Base-by-base conservation (phyloP, 306 rosid genomes). In the Acacia crassicarpa region DNA sequence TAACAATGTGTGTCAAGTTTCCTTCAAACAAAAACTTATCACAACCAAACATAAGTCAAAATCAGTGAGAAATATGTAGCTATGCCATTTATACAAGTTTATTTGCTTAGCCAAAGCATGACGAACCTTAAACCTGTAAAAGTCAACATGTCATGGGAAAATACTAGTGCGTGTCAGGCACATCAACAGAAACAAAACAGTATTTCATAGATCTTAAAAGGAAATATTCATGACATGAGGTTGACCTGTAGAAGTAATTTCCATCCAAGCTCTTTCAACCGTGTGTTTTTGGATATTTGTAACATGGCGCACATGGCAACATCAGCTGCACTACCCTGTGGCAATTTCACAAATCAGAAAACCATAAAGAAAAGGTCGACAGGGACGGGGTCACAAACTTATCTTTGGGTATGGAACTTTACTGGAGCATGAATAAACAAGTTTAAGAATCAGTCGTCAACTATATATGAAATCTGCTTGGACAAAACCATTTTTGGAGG, bases 251-350 rank as follows among this genome's bases (percentile, higher is more conserved):
- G 87, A 80, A 94, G 98, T 78, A 94, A 90, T 86, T 82, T 91
- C 97, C 98, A 94, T 19, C 98, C 97, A 67, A 94, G 97, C 82
- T 93, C 92, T 86, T 84, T 91, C 85, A 94, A 88, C 49, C 19
- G 80, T 54, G 75, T 75, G 87, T 91, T 91, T 46, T 75, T 87
- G 58, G 91, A 85, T 83, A 94, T 91, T 88, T 94, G 91, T 79
- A 94, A 80, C 98, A 94, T 94, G 83, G 98, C 98, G 80, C 98
- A 94, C 98, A 93, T 94, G 89, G 98, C 97, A 77, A 94, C 98
- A 86, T 94, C 98, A 27, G 98, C 98, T 11, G 97, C 97, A 80
- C 98, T 94, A 71, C 98, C 98, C 97, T 94, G 97, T 91, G 62
- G 65, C 83, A 89, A 89, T 85, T 86, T 35, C 23, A 79, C 63